Evolutionary conservation across 352 stramenopile genomes (phyloP), one percentile per base, ranked within the genome.

Genomic region (Globisporangium echinulatum): DNA sequence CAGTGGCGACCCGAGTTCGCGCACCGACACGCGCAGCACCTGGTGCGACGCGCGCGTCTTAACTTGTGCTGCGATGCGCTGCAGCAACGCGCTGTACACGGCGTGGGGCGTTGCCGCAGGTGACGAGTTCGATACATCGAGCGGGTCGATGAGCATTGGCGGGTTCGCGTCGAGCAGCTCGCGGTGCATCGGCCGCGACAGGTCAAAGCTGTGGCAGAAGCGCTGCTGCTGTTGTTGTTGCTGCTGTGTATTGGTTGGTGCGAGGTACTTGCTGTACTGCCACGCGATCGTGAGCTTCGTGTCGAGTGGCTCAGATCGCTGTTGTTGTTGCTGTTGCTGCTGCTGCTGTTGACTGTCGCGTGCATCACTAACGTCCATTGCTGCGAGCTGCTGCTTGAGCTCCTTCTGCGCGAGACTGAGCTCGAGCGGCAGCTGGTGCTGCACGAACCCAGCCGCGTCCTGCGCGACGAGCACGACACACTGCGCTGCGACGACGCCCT

Each of bases 201-300:
- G 66, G 62, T 91, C 82, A 46, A 81, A 91, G 59, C 77, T 87
- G 57, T 91, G 79, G 63, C 82, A 91, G 59, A 91, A 89, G 8
- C 78, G 70, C 58, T 64, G 62, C 38, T 46, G 39, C 33, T 50
- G 39, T 9, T 61, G 54, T 39, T 63, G 54, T 39, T 63, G 39
- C 42, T 62, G 15, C 13, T 46, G 4, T 14, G 11, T 36, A 51
- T 54, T 11, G 56, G 42, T 36, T 54, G 54, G 46, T n/a, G 61
- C 49, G 11, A 61, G 47, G 58, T 89, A 89, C 56, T 91, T 91
- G 52, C 74, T 65, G 56, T 91, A 91, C 63, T 91, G 82, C 82
- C 82, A 91, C 14, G 82, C 82, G 53, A 91, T 91, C 7, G 69
- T 85, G 19, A 91, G 68, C 51, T 66, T 4, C 2, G 54, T 50